Evolutionary conservation across 768 basidiomycete species (phyloP), one percentile per base, ranked within the genome.

Genomic region (Leccinellum rugosiceps): DNA sequence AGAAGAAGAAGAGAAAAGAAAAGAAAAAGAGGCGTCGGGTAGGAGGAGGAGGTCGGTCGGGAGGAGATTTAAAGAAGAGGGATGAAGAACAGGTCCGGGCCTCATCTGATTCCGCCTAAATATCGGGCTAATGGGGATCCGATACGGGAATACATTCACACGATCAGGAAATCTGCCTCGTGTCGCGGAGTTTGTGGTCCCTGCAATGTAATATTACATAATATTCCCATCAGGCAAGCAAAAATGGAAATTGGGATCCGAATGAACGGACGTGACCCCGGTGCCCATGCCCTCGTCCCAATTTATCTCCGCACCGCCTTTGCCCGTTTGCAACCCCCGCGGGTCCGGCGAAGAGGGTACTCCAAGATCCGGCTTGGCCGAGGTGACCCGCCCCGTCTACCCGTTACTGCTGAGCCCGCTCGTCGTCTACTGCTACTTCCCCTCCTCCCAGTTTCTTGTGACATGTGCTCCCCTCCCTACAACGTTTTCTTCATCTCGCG

Each of bases 1-100:
- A 65, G 59, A 64, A 35, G 57, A 58, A 65, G 61, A 67, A 57
- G 55, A 63, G 46, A 66, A 63, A 65, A 56, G 58, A 59, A 60
- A 54, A 58, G 59, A 60, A 67, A 71, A 71, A 62, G 65, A 77
- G 64, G 66, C 73, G 77, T 75, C 75, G 74, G 75, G 67, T 60
- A 72, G 46, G 73, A 66, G 68, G 68, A 63, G 71, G 31, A 54
- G 56, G 58, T 26, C 51, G 65, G 65, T 63, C 62, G 64, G 64
- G 51, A 23, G 59, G 53, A 51, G 60, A 45, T 44, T 59, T 58
- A 10, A 49, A 59, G 53, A 11, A 61, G 66, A 68, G 64, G 72
- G 66, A 63, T 67, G 64, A 63, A 70, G 73, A 69, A 60, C 61
- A 58, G 21, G 46, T 26, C 63, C 63, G 58, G 60, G 48, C 49